These are phyloP conservation scores for Cyclotella kingstonii DNA, from an alignment of 108 stramenopile genomes.

Conservation along the genomic window DNA sequence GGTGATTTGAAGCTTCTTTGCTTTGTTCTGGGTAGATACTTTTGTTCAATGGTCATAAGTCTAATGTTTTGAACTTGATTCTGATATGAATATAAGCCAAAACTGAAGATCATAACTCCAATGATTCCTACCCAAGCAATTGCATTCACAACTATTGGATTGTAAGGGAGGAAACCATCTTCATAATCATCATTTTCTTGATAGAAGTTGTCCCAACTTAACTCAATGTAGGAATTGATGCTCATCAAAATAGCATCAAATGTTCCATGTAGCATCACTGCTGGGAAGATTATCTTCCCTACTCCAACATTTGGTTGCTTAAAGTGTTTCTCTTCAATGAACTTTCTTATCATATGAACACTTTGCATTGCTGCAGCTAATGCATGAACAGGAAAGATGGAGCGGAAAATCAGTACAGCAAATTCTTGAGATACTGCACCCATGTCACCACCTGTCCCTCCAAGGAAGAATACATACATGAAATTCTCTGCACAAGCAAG, in stretches of 20 bases:
- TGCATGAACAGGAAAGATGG: slow-evolving; percentile 82
- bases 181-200: slow-evolving; percentile 60
- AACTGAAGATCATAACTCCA: slow-evolving; percentile 56
- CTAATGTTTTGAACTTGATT: slow-evolving; percentile 57
- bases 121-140: slow-evolving; percentile 65
- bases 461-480: slow-evolving; percentile 83
- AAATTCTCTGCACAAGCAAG: slow-evolving; percentile 88
- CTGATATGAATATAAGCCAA: slow-evolving; percentile 67
- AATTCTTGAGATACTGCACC: slow-evolving; percentile 55
- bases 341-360: slow-evolving; percentile 79
- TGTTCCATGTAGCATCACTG: slow-evolving; percentile 78
- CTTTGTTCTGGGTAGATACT: slow-evolving; percentile 30
- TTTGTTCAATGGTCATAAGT: slow-evolving; percentile 64
- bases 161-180: slow-evolving; percentile 52
- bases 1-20: slow-evolving; percentile 20
- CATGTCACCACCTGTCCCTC: slow-evolving; percentile 48
- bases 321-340: slow-evolving; percentile 60
- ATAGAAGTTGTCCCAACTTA: slow-evolving; percentile 58
- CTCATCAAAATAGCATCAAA: slow-evolving; percentile 81
- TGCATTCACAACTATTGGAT: slow-evolving; percentile 56
- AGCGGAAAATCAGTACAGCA: slow-evolving; percentile 75
- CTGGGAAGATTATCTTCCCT: slow-evolving; percentile 78
- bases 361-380: slow-evolving; percentile 88
- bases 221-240: slow-evolving; percentile 77
- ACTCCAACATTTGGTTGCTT: slow-evolving; percentile 70